phyloP scores from a whole-genome alignment of 75 land plant species.

The Ceratopteris richardii region DNA sequence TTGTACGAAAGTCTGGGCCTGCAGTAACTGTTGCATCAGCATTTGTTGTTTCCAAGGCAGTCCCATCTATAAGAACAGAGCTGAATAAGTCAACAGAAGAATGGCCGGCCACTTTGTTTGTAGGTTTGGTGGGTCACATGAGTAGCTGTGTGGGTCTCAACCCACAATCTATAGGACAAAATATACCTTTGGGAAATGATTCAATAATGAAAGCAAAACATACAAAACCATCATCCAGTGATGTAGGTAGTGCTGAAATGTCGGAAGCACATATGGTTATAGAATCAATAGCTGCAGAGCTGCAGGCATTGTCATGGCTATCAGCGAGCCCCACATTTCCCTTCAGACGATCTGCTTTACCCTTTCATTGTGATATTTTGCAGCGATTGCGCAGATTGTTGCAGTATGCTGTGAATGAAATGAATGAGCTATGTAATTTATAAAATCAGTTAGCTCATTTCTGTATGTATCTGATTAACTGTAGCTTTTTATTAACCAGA shows the following conservation, averaged over 20 bases:
- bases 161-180: not conserved
- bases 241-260: conserved; percentile 38
- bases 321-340: conserved; percentile 64
- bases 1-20: conserved; percentile 70
- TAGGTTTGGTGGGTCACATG: conserved; percentile 65
- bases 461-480: too few relatives aligned
- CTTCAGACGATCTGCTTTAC: conserved; percentile 63
- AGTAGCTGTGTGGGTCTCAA: conserved; percentile 2
- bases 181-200: not conserved
- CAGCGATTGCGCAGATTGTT: conserved; percentile 67
- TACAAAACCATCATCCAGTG: conserved; percentile 6
- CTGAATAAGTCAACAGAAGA: conserved; percentile 46
- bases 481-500: too few relatives aligned
- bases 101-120: conserved; percentile 77
- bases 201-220: not conserved
- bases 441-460: too few relatives aligned
- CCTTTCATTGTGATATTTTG: conserved; percentile 89
- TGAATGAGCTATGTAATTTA: too few relatives aligned
- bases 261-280: conserved; percentile 46
- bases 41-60: conserved; percentile 73
- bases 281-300: conserved; percentile 71
- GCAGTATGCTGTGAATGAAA: conserved; percentile 30
- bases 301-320: conserved; percentile 89
- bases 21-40: conserved; percentile 81
- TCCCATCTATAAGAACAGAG: conserved; percentile 48